Conservation (phyloP, 345 rosid species). For the rapeseed (Brassica napus) region Da-Ae NC_063444.1:203501-204000, state of each 20-base stretch:
- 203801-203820: slow-evolving; percentile 25
- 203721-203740: not conserved
- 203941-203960: slow-evolving; percentile 7
- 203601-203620: slow-evolving; percentile 9
- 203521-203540: slow-evolving; percentile 16
- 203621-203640: slow-evolving; percentile 19
- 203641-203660: slow-evolving; percentile 20
- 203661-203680: slow-evolving; percentile 2
- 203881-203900: slow-evolving; percentile 78
- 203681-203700: slow-evolving; percentile 6
- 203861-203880: slow-evolving; percentile 75
- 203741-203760: slow-evolving; percentile 16
- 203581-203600: not conserved
- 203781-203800: slow-evolving; percentile 17
- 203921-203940: slow-evolving; percentile 53
- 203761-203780: slow-evolving; percentile 22
- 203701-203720: slow-evolving; percentile 14
- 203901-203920: slow-evolving; percentile 83
- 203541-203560: slow-evolving; percentile 17
- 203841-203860: slow-evolving; percentile 87
- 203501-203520: slow-evolving; percentile 13
- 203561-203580: slow-evolving; percentile 8
- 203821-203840: slow-evolving; percentile 34
- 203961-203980: slow-evolving; percentile 16
- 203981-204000: not conserved